A percentile compares a stretch with the other conserved stretches of the same genome.
Evolutionary conservation across 1,139 yeast genomes (phyloP).

Genomic region (Debaryomyces sp.): DNA sequence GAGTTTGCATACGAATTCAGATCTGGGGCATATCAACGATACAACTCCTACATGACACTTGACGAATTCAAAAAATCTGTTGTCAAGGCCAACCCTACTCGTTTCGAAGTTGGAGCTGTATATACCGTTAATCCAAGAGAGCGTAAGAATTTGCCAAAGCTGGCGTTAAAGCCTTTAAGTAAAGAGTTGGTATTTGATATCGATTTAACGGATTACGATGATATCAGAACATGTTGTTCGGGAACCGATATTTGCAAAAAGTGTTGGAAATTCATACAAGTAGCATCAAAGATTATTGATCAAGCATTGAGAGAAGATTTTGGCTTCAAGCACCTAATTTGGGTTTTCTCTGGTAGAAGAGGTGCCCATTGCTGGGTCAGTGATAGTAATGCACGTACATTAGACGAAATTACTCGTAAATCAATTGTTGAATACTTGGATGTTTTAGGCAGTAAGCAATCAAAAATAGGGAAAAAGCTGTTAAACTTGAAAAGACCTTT

Average conservation of each 20-base stretch:
- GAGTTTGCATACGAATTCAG: slow-evolving; percentile 92
- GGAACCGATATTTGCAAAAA: slow-evolving; percentile 83
- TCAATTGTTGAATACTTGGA: slow-evolving; percentile 85
- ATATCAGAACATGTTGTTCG: slow-evolving; percentile 88
- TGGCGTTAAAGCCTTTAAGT: slow-evolving; percentile 75
- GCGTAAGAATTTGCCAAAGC: slow-evolving; percentile 76
- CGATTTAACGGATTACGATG: slow-evolving; percentile 96
- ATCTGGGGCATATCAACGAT: slow-evolving; percentile 86
- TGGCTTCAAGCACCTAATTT: slow-evolving; percentile 81
- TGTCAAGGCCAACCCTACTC: slow-evolving; percentile 72
- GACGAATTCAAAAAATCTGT: slow-evolving; percentile 81
- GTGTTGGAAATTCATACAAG: slow-evolving; percentile 94
- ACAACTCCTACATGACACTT: slow-evolving; percentile 67
- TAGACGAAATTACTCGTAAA: slow-evolving; percentile 74
- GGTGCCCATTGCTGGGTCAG: slow-evolving; percentile 99
- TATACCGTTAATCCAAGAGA: slow-evolving; percentile 86
- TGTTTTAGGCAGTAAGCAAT: slow-evolving; percentile 59
- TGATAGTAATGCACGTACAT: slow-evolving; percentile 73
- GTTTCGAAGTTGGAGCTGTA: slow-evolving; percentile 96
- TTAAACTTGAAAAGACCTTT: slow-evolving; percentile 72
- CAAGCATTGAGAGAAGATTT: slow-evolving; percentile 79
- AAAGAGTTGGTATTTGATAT: slow-evolving; percentile 96
- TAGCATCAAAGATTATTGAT: slow-evolving; percentile 79
- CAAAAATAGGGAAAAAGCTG: slow-evolving; percentile 33
- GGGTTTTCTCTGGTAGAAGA: slow-evolving; percentile 99